A percentile compares a stretch with the other conserved stretches of the same genome.
Conservation (phyloP, 345 rosid species). For the Gossypium ekmanianum region DNA sequence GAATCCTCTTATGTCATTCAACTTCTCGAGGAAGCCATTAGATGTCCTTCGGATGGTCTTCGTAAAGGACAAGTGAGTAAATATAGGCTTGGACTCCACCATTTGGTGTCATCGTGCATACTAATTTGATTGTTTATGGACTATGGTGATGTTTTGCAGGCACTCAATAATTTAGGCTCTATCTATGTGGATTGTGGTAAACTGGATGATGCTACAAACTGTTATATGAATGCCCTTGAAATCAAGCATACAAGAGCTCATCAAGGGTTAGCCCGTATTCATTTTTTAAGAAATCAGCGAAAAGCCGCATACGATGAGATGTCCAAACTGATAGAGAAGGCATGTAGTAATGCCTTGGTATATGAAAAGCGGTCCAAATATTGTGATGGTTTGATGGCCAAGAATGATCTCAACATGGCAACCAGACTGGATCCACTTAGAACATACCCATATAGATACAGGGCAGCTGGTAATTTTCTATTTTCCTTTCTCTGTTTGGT, state of each 20-base stretch:
- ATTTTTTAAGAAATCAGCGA: slow-evolving; percentile 66
- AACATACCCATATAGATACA: slow-evolving; percentile 95
- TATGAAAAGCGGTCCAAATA: slow-evolving; percentile 97
- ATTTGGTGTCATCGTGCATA: too few species aligned
- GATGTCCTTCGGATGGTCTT: slow-evolving; percentile 97
- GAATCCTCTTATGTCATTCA: slow-evolving; percentile 72
- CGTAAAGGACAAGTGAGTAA: slow-evolving; percentile 89
- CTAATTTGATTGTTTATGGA: too few species aligned
- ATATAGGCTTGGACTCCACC: too few species aligned
- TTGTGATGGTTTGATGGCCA: slow-evolving; percentile 91
- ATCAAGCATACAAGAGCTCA: slow-evolving; percentile 97
- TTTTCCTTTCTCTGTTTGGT: background rate
- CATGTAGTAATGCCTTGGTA: slow-evolving; percentile 83
- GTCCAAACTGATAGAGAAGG: slow-evolving; percentile 92
- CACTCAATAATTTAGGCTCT: slow-evolving; percentile 85
- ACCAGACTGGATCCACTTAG: slow-evolving; percentile 86
- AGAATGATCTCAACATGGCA: slow-evolving; percentile 73
- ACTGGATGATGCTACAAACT: slow-evolving; percentile 83
- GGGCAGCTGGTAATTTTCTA: slow-evolving; percentile 72
- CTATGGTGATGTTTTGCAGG: slow-evolving; percentile 41
- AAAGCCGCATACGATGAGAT: slow-evolving; percentile 93
- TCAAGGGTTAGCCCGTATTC: slow-evolving; percentile 88
- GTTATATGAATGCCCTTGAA: slow-evolving; percentile 84
- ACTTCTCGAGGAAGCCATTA: slow-evolving; percentile 87
- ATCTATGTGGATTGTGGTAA: slow-evolving; percentile 82